Percentiles rank a stretch among this genome's conserved stretches.
These are phyloP conservation scores for Colletotrichum horii DNA, from an alignment of 2,329 filamentous ascomycete genomes.

Conservation along the genomic window DNA sequence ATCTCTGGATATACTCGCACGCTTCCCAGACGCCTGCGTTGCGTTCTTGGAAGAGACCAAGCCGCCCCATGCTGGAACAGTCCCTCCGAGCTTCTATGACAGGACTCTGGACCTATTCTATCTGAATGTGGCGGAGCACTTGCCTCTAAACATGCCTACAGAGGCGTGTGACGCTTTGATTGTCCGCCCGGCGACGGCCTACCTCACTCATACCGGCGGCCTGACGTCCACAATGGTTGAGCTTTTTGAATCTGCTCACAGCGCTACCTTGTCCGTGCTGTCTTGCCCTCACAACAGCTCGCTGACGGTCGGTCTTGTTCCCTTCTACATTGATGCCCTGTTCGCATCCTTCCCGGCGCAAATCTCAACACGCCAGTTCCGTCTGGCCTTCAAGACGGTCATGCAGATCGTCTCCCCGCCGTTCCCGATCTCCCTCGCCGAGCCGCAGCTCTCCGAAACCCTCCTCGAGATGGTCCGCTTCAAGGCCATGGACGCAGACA, in stretches of 20 bases:
- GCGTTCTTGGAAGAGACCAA: constrained; percentile 70
- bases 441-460: constrained; percentile 80
- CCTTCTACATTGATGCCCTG: constrained; percentile 83
- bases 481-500: constrained; percentile 60
- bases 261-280: constrained; percentile 79
- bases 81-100: constrained; percentile 67
- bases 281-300: constrained; percentile 79
- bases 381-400: constrained; percentile 85
- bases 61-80: constrained; percentile 50
- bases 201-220: constrained; percentile 60
- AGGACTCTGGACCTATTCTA: constrained; percentile 85
- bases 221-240: constrained; percentile 53
- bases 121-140: constrained; percentile 84
- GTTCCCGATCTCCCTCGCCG: constrained; percentile 72
- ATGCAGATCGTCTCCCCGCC: constrained; percentile 84
- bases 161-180: constrained; percentile 74
- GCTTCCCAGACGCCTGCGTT: constrained; percentile 70
- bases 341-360: constrained; percentile 80
- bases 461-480: constrained; percentile 79
- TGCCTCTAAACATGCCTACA: constrained; percentile 73
- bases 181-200: constrained; percentile 74
- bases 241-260: constrained; percentile 89
- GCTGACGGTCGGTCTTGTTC: constrained; percentile 73
- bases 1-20: constrained; percentile 79
- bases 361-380: constrained; percentile 84